phyloP scores from a whole-genome alignment of 2,329 filamentous ascomycete species.

The Leptographium procerum region DNA sequence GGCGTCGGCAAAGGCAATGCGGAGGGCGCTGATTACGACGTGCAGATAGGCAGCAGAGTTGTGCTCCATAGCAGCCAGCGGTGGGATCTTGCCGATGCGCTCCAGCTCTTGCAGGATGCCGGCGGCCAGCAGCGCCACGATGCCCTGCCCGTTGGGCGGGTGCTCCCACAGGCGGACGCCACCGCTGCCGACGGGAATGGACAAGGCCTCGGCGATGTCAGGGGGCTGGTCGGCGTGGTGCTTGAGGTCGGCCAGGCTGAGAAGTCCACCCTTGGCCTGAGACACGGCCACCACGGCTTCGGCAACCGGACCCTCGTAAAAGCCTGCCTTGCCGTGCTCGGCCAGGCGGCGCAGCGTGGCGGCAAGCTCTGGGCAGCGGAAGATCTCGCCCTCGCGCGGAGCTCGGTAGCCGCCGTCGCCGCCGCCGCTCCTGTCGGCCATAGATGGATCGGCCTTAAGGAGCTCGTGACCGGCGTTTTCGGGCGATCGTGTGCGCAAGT shows the following conservation, averaged over 20 bases:
- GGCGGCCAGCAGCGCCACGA: constrained; percentile 84
- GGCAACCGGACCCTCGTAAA: constrained; percentile 75
- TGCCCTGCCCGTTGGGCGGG: constrained; percentile 88
- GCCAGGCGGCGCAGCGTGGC: constrained; percentile 68
- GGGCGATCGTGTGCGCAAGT: constrained; percentile 46
- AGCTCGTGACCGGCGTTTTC: constrained; percentile 65
- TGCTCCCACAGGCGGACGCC: constrained; percentile 82
- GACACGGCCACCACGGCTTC: constrained; percentile 69
- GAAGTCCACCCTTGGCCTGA: constrained; percentile 58
- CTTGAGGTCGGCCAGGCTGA: constrained; percentile 68
- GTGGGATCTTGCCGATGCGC: constrained; percentile 58
- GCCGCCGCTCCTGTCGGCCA: constrained; percentile 38
- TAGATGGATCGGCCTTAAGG: constrained; percentile 62
- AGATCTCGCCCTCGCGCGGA: constrained; percentile 68
- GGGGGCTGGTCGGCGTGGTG: constrained; percentile 44
- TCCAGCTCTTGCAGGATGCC: constrained; percentile 82
- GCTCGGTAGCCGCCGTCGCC: constrained; percentile 63
- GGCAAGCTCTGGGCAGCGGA: constrained; percentile 71
- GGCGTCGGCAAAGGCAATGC: constrained; percentile 81
- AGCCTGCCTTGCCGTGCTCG: constrained; percentile 70
- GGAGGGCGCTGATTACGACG: constrained; percentile 73
- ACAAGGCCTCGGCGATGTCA: constrained; percentile 44
- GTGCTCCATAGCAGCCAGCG: constrained; percentile 58
- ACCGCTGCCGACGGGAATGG: constrained; percentile 64
- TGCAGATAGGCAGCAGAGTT: constrained; percentile 73